Evolutionary conservation across 352 stramenopile genomes (phyloP).

Genomic region (Hyaloperonospora arabidopsidis): DNA sequence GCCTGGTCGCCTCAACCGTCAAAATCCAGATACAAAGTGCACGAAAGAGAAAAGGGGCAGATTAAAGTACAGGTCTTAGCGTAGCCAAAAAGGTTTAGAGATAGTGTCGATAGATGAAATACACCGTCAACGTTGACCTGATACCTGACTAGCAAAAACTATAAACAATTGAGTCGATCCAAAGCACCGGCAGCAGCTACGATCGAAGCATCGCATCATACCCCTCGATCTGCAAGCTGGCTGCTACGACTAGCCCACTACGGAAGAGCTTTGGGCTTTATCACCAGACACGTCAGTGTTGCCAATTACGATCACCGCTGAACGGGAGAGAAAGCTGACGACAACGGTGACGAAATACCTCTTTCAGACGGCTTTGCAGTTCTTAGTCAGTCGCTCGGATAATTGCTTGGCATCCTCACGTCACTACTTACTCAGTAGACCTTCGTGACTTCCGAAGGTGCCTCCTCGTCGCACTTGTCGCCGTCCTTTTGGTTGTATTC

Average conservation of each 20-base stretch:
- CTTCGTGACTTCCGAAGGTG: slow-evolving; percentile 63
- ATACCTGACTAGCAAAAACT: slow-evolving; percentile 18
- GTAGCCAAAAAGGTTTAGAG: too few relatives aligned
- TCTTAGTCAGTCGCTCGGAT: slow-evolving; percentile 33
- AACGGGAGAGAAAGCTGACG: slow-evolving; percentile 14
- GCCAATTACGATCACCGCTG: too few relatives aligned
- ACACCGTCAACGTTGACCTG: too few relatives aligned
- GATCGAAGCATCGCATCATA: slow-evolving; percentile 39
- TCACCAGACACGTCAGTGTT: slow-evolving; percentile 10
- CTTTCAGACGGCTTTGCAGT: slow-evolving; percentile 67
- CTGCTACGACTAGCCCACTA: slow-evolving; percentile 75
- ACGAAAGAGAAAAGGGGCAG: too few relatives aligned
- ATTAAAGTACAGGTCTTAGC: too few relatives aligned
- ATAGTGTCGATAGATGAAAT: too few relatives aligned
- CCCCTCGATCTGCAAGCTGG: slow-evolving; percentile 54
- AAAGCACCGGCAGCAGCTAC: slow-evolving; percentile 21
- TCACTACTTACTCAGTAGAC: slow-evolving; percentile 45
- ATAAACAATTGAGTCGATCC: slow-evolving; percentile 11
- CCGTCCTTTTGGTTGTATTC: slow-evolving; percentile 45
- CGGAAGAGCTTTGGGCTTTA: slow-evolving; percentile 39
- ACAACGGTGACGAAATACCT: slow-evolving; percentile 32
- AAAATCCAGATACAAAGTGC: too few relatives aligned
- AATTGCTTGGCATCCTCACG: slow-evolving; percentile 7
- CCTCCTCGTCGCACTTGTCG: slow-evolving; percentile 23
- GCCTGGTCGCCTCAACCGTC: too few relatives aligned